These are phyloP conservation scores for Xylariaceae sp. DNA, from an alignment of 2,329 filamentous ascomycete genomes.

Conservation along the genomic window DNA sequence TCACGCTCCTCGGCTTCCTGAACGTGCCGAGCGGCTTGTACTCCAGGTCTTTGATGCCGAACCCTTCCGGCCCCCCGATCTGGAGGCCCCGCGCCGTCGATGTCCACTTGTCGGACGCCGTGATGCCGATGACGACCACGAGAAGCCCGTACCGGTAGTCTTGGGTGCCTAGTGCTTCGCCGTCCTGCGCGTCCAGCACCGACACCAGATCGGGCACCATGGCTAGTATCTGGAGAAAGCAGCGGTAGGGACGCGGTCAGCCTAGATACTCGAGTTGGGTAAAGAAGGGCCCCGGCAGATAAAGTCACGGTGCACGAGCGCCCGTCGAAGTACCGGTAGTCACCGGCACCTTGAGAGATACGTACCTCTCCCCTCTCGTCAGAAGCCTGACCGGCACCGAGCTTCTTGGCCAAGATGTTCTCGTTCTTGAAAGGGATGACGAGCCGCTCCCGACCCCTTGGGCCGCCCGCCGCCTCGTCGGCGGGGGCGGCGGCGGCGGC, in stretches of 20 bases:
- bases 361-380: background rate
- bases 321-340: no score
- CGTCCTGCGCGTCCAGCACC: constrained; percentile 48
- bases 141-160: constrained; percentile 48
- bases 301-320: no score
- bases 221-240: no score
- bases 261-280: no score
- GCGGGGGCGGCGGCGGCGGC: constrained; percentile 20
- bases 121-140: constrained; percentile 40
- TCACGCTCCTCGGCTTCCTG: constrained; percentile 42
- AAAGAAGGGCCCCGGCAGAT: no score
- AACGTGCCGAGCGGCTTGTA: constrained; percentile 42
- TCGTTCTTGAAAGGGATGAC: constrained; percentile 65
- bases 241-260: no score
- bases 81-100: constrained; percentile 33
- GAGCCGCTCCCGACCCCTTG: constrained; percentile 31
- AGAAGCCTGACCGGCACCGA: constrained; percentile 3
- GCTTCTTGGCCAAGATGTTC: constrained; percentile 53
- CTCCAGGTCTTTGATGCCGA: constrained; percentile 39
- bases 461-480: constrained; percentile 26
- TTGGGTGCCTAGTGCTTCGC: constrained; percentile 47
- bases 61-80: constrained; percentile 41
- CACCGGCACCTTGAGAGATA: background rate
- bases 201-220: constrained; percentile 51
- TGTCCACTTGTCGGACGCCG: constrained; percentile 38